phyloP scores from a whole-genome alignment of 495 filamentous ascomycete species.

The Cudoniella acicularis region DNA sequence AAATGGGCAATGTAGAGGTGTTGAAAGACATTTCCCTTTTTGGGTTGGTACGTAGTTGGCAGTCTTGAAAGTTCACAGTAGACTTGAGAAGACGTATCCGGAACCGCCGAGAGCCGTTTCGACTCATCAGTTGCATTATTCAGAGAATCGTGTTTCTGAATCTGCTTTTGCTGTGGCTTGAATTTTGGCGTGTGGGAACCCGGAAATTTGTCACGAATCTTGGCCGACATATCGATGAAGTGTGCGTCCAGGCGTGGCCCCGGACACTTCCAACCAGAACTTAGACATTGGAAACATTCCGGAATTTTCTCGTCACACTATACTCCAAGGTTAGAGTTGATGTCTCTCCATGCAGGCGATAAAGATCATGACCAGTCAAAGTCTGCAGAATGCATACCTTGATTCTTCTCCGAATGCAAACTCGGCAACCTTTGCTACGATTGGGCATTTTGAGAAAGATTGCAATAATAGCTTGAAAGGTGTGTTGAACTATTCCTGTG shows the following conservation, averaged over 20 bases:
- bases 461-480: no score
- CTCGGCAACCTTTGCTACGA: background rate
- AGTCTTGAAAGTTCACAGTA: background rate
- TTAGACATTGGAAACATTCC: background rate
- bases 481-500: no score
- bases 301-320: background rate
- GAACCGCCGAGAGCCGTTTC: background rate
- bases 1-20: background rate
- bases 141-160: background rate
- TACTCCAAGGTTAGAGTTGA: background rate
- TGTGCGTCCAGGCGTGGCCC: no score
- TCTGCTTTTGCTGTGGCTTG: background rate
- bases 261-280: background rate
- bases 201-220: background rate
- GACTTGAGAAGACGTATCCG: background rate
- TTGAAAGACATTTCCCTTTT: background rate
- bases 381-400: background rate
- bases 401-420: background rate
- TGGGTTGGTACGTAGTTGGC: background rate
- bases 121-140: background rate
- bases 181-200: background rate
- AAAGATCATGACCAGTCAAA: background rate
- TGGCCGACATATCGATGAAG: background rate
- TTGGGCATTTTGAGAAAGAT: no score
- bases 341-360: no score